Conservation (phyloP, 2,329 filamentous ascomycete species). For the Parascedosporium putredinis region DNA sequence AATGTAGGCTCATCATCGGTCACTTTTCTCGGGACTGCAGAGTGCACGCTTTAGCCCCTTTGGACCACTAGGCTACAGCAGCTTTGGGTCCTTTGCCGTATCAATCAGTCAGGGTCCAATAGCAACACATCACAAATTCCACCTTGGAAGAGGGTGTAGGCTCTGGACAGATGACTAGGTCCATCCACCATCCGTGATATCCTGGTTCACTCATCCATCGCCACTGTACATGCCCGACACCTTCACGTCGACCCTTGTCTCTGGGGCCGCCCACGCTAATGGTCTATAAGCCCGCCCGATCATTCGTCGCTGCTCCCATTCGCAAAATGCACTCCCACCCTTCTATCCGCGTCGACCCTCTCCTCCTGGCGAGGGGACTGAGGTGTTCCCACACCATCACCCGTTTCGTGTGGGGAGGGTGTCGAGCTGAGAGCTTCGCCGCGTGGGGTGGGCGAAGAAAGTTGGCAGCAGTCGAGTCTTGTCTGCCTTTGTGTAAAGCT, state of each 20-base stretch:
- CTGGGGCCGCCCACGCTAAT: not conserved
- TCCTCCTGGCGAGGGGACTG: not conserved
- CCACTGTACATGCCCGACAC: not conserved
- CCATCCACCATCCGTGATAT: not conserved
- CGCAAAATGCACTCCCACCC: not conserved
- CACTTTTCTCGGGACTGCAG: not conserved
- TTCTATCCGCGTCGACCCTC: not conserved
- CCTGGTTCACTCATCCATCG: no score
- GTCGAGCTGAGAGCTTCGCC: not conserved
- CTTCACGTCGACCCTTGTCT: not conserved
- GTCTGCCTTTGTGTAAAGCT: no score
- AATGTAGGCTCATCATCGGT: not conserved
- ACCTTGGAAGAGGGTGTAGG: not conserved
- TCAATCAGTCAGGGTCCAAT: slow-evolving; percentile 1
- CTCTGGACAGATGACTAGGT: not conserved
- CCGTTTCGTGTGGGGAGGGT: not conserved
- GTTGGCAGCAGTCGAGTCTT: no score
- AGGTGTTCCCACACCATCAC: not conserved
- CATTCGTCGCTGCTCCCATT: not conserved
- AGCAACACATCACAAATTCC: not conserved
- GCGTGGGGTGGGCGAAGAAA: no score
- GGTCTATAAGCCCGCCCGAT: not conserved
- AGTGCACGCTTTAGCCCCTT: not conserved
- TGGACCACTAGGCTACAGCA: not conserved
- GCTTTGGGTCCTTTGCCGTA: not conserved